Conservation (phyloP, 352 stramenopile genomes). For the Phytophthora idaei region DNA sequence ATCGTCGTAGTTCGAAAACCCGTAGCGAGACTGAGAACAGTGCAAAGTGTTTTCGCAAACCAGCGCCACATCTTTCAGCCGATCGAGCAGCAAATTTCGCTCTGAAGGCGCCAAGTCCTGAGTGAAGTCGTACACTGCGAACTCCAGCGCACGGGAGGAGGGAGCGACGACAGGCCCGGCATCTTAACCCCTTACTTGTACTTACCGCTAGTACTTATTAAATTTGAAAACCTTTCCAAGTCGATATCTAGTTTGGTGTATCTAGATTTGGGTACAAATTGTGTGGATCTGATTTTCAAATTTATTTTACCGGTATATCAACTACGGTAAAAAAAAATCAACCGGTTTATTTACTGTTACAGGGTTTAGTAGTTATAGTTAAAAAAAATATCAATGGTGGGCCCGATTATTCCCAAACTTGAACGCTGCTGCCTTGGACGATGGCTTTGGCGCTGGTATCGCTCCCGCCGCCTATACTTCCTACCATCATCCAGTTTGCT, state of each 20-base stretch:
- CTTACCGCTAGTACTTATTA: no score
- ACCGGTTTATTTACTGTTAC: no score
- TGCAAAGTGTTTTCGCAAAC: neutral
- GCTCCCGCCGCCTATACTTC: neutral
- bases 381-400: no score
- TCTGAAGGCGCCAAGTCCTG: neutral
- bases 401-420: no score
- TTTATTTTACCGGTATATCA: no score
- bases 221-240: no score
- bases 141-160: neutral
- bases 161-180: neutral
- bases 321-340: no score
- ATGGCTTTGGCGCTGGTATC: neutral
- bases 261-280: no score
- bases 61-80: neutral
- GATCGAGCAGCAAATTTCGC: neutral
- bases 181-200: neutral
- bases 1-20: neutral
- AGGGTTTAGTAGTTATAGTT: no score
- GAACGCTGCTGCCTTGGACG: no score
- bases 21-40: neutral
- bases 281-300: no score
- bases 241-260: no score
- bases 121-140: neutral
- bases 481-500: neutral